These are phyloP conservation scores for Gloeostereum incarnatum DNA, from an alignment of 768 basidiomycete species.

Conservation along the genomic window DNA sequence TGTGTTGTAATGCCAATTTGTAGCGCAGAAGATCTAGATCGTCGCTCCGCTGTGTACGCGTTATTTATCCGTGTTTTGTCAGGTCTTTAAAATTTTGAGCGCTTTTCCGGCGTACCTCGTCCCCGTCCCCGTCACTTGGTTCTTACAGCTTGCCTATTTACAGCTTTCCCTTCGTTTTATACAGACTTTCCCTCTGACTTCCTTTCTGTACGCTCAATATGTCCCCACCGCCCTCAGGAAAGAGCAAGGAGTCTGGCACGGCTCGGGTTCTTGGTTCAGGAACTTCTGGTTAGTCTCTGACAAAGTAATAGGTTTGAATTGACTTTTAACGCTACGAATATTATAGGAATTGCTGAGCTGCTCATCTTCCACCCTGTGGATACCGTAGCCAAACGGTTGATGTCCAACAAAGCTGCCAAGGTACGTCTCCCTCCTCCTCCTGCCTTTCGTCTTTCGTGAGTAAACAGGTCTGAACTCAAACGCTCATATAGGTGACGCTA, in stretches of 20 bases:
- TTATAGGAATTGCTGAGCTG: slow-evolving; percentile 84
- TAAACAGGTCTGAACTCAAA: not conserved
- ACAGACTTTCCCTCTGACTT: slow-evolving; percentile 2
- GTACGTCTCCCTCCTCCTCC: slow-evolving; percentile 22
- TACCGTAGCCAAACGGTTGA: slow-evolving; percentile 96
- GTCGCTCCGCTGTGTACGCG: no score
- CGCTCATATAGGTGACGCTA: slow-evolving; percentile 43
- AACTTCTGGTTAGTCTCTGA: slow-evolving; percentile 61
- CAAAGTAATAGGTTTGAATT: not conserved
- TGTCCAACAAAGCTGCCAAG: slow-evolving; percentile 95
- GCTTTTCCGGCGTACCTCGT: no score
- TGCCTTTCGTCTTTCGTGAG: not conserved
- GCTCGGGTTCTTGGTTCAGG: slow-evolving; percentile 91
- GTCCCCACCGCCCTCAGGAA: slow-evolving; percentile 39
- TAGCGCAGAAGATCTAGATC: no score
- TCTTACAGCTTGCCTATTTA: no score
- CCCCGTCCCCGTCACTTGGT: no score
- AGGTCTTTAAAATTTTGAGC: no score
- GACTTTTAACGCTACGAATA: slow-evolving; percentile 6
- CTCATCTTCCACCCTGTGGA: slow-evolving; percentile 94
- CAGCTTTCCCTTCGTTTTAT: no score
- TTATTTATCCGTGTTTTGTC: no score
- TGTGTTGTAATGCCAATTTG: no score
- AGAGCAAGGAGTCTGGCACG: slow-evolving; percentile 76
- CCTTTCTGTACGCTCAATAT: slow-evolving; percentile 14